These are phyloP conservation scores for Phytopythium chamaehyphon DNA, from an alignment of 352 stramenopile genomes.

Conservation along the genomic window DNA sequence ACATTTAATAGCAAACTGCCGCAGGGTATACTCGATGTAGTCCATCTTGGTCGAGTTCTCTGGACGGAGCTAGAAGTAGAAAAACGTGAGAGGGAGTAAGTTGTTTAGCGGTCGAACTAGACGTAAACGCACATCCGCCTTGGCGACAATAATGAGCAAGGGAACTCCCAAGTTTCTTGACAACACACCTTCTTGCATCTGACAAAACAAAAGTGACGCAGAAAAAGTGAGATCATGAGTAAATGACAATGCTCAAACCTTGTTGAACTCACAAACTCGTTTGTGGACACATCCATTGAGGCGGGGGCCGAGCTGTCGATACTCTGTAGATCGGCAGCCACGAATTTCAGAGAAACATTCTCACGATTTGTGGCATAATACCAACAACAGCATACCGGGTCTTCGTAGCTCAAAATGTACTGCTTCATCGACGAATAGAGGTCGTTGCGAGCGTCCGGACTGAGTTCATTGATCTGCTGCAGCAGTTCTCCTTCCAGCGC, in stretches of 20 bases:
- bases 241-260: too few species aligned
- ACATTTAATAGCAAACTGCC: slow-evolving; percentile 79
- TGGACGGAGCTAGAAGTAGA: slow-evolving; percentile 37
- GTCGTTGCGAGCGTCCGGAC: slow-evolving; percentile 41
- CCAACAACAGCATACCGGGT: slow-evolving; percentile 41
- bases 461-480: slow-evolving; percentile 64
- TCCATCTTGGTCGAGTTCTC: slow-evolving; percentile 86
- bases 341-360: not conserved
- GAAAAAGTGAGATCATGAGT: not conserved
- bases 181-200: slow-evolving; percentile 77
- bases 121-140: slow-evolving; percentile 58
- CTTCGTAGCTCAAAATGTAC: slow-evolving; percentile 71
- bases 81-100: slow-evolving; percentile 1
- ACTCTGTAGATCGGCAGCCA: slow-evolving; percentile 21
- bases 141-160: slow-evolving; percentile 66
- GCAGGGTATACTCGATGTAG: slow-evolving; percentile 78
- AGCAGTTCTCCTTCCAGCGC: slow-evolving; percentile 65
- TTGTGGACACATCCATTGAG: slow-evolving; percentile 52
- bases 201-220: too few species aligned
- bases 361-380: too few species aligned
- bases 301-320: slow-evolving; percentile 47
- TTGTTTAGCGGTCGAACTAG: too few species aligned
- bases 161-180: slow-evolving; percentile 78
- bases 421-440: slow-evolving; percentile 66
- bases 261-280: slow-evolving; percentile 52